Evolutionary conservation across 805 yeast species (phyloP).

Genomic region (Ogataea nakhonphanomensis): DNA sequence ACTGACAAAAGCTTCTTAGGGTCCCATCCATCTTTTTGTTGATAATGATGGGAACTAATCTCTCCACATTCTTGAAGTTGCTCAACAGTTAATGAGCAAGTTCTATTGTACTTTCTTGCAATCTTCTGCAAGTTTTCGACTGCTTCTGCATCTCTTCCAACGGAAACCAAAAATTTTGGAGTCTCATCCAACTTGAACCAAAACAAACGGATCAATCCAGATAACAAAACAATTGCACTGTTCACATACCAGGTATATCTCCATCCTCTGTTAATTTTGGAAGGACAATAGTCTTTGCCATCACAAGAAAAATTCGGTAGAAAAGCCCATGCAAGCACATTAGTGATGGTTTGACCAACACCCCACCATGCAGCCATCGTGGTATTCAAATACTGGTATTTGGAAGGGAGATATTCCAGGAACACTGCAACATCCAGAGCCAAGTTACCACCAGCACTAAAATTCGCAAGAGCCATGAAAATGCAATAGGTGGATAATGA

Average conservation of each 20-base stretch:
- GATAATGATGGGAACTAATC: slow-evolving; percentile 27
- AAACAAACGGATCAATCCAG: slow-evolving; percentile 47
- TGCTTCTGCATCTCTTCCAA: slow-evolving; percentile 51
- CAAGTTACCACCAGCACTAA: slow-evolving; percentile 51
- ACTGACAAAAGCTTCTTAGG: slow-evolving; percentile 21
- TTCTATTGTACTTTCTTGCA: slow-evolving; percentile 44
- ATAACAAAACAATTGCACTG: slow-evolving; percentile 49
- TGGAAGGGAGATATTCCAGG: slow-evolving; percentile 46
- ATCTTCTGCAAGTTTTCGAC: slow-evolving; percentile 40
- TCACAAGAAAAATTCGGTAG: slow-evolving; percentile 41
- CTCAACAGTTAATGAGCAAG: slow-evolving; percentile 41
- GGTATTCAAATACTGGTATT: slow-evolving; percentile 46
- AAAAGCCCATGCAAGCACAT: slow-evolving; percentile 53
- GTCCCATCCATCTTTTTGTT: slow-evolving; percentile 25
- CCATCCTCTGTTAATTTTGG: slow-evolving; percentile 56
- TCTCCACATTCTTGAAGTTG: slow-evolving; percentile 45
- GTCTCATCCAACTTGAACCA: slow-evolving; percentile 48
- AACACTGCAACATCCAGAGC: slow-evolving; percentile 48
- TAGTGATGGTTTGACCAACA: slow-evolving; percentile 54
- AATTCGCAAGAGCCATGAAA: slow-evolving; percentile 38
- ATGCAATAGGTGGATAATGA: slow-evolving; percentile 44
- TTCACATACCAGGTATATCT: slow-evolving; percentile 53
- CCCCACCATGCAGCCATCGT: slow-evolving; percentile 60
- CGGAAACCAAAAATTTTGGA: slow-evolving; percentile 51
- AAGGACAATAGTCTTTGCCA: slow-evolving; percentile 45